Evolutionary conservation across 2,329 filamentous ascomycete genomes (phyloP), one percentile per base, ranked within the genome.

Genomic region (Diaporthe destruens): DNA sequence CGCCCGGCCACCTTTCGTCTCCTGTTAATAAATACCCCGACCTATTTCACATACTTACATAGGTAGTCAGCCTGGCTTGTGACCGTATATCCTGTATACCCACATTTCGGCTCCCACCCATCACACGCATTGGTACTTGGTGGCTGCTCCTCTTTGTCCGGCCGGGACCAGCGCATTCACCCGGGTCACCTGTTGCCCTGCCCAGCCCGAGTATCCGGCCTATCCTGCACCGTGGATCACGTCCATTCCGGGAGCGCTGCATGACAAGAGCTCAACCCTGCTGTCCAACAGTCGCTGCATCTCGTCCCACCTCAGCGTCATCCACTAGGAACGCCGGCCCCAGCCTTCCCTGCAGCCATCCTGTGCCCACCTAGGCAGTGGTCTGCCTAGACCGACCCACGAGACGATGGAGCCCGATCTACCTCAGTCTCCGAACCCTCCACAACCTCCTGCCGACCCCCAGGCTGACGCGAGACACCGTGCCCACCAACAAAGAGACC

Each of bases 341-440:
- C 65, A 54, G 73, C 61, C 67, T 53, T 55, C 25, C 71, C 68
- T 73, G 73, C 73, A 72, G 71, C 47, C 47, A 39, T 53, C 32
- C 73, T 54, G 23, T 42, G 23, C 66, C 65, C 47, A 42, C 55
- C 53, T 56, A 67, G 71, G 73, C 73, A 72, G 71, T 67, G 71
- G 71, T 72, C 71, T 68, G 67, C 67, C 71, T 67, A 68, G 44
- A 55, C 59, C 54, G 47, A 61, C 71, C 66, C 56, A 70, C 54
- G 57, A 53, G 53, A 71, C 44, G 32, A 74, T 74, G 73, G 73
- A 71, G 47, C 66, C 73, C 66, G 71, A 63, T 23, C 71, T 23
- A 29, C 59, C 71, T 63, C 57, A 56, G 53, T 57, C 71, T 36
- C 25, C 67, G 51, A 39, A 51, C 49, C 25, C n/a, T 53, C 42